Base-by-base conservation (phyloP, 192 early-diverging fungal species). In the Coemansia sp. region DNA sequence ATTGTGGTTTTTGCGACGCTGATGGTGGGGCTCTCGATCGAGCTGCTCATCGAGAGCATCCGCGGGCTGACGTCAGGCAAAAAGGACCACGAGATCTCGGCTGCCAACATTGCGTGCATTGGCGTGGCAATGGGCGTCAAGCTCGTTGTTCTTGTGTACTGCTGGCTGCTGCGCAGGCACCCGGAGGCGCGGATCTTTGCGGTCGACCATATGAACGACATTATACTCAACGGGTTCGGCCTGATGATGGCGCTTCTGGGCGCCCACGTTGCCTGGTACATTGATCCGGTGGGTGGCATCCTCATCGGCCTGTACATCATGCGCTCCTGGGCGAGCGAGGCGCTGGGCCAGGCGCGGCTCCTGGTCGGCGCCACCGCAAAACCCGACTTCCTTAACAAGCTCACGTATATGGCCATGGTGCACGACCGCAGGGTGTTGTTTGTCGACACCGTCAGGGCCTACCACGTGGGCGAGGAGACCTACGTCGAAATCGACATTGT, bases 401-500 rank as follows among this genome's bases (percentile, higher is more conserved):
- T 91, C 50, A 94, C 92, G 5, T 96, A 96, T 69, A 87, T 96
- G 63, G 89, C 90, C 1, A 70, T 89, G 63, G 88, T 86, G 9
- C 89, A 90, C 58, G 83, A 89, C 52, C 74, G 70, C 42, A 79
- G 84, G 41, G 60, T 84, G 17, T 85, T 87, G 67, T 74, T 38
- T 61, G 87, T 90, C 0, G 89, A 91, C 61, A 92, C 89, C 0
- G 86, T 87, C 58, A 82, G 88, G 7, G 93, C 93, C 8, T 97
- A 97, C 71, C 85, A 91, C 71, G 76, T 90, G 7, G 94, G 95
- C 14, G 85, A 88, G 66, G 91, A 90, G 50, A 72, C 89, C 59
- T 93, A 90, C 77, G 92, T 93, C 4, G 95, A 97, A 57, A 90
- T 97, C 7, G 94, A 97, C 76, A 91, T 97, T 58, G 92, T 97